phyloP scores from a whole-genome alignment of 2,329 filamentous ascomycete species.

The Penicillium sp. region DNA sequence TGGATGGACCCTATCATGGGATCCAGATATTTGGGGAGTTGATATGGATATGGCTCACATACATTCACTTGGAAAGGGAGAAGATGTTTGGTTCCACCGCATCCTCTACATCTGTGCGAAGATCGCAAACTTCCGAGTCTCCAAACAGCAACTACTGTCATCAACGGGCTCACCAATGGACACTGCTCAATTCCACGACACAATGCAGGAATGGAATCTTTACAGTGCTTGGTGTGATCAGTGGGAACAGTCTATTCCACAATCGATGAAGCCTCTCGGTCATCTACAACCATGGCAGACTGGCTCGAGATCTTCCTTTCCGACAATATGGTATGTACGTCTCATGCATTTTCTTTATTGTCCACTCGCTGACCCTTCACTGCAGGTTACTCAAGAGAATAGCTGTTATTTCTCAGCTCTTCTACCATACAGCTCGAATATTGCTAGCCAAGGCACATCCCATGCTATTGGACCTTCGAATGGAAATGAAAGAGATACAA shows the following conservation, averaged over 20 bases:
- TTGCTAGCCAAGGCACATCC: conserved; percentile 78
- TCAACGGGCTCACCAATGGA: conserved; percentile 47
- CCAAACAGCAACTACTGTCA: conserved; percentile 58
- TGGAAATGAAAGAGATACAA: conserved; percentile 66
- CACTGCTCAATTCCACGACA: conserved; percentile 61
- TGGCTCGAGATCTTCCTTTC: conserved; percentile 68
- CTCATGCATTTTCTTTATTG: not conserved
- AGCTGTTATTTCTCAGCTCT: conserved; percentile 74
- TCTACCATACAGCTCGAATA: conserved; percentile 84
- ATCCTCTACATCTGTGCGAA: conserved; percentile 87
- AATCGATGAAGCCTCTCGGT: conserved; percentile 81
- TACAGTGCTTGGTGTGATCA: conserved; percentile 77
- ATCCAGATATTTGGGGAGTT: conserved; percentile 84
- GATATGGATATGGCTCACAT: conserved; percentile 66
- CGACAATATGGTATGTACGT: conserved; percentile 69
- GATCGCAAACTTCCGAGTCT: conserved; percentile 76
- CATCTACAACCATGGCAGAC: conserved; percentile 67
- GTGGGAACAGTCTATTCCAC: conserved; percentile 74
- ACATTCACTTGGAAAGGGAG: conserved; percentile 56
- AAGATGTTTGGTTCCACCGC: conserved; percentile 82
- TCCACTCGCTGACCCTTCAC: not conserved
- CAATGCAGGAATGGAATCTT: conserved; percentile 70
- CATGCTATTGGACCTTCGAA: conserved; percentile 53
- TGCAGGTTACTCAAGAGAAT: conserved; percentile 73
- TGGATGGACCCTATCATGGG: conserved; percentile 82